phyloP scores from a whole-genome alignment of 1,284 basidiomycete genomes.

The Ceratobasidium sp. region DNA sequence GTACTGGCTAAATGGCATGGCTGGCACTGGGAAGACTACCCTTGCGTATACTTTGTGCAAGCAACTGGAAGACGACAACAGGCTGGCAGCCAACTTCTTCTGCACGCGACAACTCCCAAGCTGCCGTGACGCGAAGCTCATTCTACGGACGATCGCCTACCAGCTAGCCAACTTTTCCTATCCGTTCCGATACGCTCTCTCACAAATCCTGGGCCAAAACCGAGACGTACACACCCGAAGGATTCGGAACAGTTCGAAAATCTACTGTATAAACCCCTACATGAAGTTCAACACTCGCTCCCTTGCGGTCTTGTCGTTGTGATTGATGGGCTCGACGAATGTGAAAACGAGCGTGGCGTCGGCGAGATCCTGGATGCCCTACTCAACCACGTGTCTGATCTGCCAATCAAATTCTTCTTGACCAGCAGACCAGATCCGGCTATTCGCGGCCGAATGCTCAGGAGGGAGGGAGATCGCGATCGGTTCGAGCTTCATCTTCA shows the following conservation, averaged over 20 bases:
- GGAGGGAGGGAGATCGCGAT: neutral
- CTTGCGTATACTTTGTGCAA: slow-evolving; percentile 50
- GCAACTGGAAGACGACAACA: slow-evolving; percentile 16
- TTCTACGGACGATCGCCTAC: slow-evolving; percentile 42
- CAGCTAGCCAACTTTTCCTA: slow-evolving; percentile 39
- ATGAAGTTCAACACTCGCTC: neutral
- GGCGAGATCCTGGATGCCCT: too few species aligned
- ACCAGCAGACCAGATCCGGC: slow-evolving; percentile 44
- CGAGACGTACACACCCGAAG: slow-evolving; percentile 1
- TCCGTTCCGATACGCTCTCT: slow-evolving; percentile 15
- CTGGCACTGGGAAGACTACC: too few species aligned
- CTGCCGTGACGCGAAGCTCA: slow-evolving; percentile 17
- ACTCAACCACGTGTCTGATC: too few species aligned
- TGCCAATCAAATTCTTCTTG: too few species aligned
- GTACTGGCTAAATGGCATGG: slow-evolving; percentile 52
- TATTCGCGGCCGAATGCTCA: slow-evolving; percentile 10
- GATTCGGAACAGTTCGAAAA: slow-evolving; percentile 30
- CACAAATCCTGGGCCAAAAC: slow-evolving; percentile 4
- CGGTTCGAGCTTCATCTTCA: slow-evolving; percentile 34
- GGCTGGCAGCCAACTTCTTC: slow-evolving; percentile 53
- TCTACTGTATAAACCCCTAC: slow-evolving; percentile 31
- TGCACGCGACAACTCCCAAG: slow-evolving; percentile 50
- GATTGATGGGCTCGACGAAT: too few species aligned
- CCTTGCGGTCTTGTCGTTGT: slow-evolving; percentile 26
- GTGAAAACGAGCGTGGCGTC: slow-evolving; percentile 44